Evolutionary conservation across 2,329 filamentous ascomycete genomes (phyloP).

Genomic region (Bipolaris zeicola): DNA sequence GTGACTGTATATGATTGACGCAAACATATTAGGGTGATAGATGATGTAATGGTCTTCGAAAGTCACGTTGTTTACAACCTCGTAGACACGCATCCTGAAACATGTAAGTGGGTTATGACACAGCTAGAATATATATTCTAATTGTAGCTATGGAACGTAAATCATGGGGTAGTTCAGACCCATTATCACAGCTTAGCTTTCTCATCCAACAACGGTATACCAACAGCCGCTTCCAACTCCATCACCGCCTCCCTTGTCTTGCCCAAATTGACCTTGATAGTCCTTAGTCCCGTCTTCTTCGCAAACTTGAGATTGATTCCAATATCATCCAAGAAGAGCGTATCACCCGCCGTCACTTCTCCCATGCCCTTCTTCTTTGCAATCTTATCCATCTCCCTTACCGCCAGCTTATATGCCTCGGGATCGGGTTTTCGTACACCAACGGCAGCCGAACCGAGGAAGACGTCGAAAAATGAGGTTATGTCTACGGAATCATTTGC

Average conservation of each 20-base stretch:
- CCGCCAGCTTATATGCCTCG: conserved; percentile 76
- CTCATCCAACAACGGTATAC: conserved; percentile 64
- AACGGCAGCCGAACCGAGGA: conserved; percentile 83
- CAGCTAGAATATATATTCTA: not conserved
- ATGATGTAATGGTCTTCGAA: no score
- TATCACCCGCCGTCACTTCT: conserved; percentile 66
- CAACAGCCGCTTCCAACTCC: conserved; percentile 76
- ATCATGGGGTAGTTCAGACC: not conserved
- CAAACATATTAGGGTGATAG: no score
- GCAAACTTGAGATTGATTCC: conserved; percentile 88
- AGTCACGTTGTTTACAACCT: no score
- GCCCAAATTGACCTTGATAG: conserved; percentile 83
- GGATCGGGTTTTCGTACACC: conserved; percentile 87
- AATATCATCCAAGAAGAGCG: conserved; percentile 92
- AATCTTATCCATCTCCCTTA: conserved; percentile 68
- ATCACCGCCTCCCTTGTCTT: conserved; percentile 79
- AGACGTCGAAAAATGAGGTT: conserved; percentile 77
- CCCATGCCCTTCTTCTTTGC: conserved; percentile 60
- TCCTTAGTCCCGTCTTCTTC: conserved; percentile 74
- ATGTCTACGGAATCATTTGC: conserved; percentile 56
- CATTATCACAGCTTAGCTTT: conserved; percentile 33
- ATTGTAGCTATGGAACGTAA: not conserved
- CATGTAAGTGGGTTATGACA: no score
- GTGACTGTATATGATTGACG: no score
- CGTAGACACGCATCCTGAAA: no score